These are phyloP conservation scores for Halenospora varia DNA, from an alignment of 495 filamentous ascomycete species.

Conservation along the genomic window DNA sequence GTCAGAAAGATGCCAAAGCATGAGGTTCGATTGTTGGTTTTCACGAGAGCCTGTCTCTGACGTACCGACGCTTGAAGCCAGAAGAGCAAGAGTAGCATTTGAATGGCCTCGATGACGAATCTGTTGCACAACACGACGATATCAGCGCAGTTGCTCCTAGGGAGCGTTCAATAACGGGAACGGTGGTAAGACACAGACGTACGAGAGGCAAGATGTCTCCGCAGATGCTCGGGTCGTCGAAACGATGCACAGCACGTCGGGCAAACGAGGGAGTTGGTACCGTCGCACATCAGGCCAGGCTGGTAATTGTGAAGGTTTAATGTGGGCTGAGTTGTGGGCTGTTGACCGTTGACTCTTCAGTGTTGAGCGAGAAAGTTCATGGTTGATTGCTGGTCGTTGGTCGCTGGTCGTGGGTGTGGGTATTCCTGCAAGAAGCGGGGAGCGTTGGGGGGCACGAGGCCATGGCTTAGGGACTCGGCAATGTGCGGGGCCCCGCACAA, in stretches of 20 bases:
- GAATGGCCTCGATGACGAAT: conserved; percentile 5
- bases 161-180: not conserved
- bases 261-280: not conserved
- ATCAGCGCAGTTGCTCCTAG: not conserved
- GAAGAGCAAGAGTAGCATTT: conserved; percentile 5
- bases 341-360: not conserved
- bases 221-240: not conserved
- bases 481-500: not conserved
- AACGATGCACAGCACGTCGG: not conserved
- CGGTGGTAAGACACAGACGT: not conserved
- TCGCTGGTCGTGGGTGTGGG: not conserved
- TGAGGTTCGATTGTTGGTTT: not conserved
- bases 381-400: not conserved
- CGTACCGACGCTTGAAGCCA: conserved; percentile 11
- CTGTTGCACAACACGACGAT: not conserved
- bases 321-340: not conserved
- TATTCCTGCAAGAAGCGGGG: not conserved
- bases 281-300: not conserved
- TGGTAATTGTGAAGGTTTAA: not conserved
- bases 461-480: not conserved
- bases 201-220: not conserved
- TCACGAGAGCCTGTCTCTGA: not conserved
- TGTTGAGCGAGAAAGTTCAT: not conserved
- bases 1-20: conserved; percentile 1
- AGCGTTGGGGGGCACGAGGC: no score